These are phyloP conservation scores for Kockovaella imperatae DNA, from an alignment of 768 basidiomycete genomes.

Conservation along the genomic window DNA sequence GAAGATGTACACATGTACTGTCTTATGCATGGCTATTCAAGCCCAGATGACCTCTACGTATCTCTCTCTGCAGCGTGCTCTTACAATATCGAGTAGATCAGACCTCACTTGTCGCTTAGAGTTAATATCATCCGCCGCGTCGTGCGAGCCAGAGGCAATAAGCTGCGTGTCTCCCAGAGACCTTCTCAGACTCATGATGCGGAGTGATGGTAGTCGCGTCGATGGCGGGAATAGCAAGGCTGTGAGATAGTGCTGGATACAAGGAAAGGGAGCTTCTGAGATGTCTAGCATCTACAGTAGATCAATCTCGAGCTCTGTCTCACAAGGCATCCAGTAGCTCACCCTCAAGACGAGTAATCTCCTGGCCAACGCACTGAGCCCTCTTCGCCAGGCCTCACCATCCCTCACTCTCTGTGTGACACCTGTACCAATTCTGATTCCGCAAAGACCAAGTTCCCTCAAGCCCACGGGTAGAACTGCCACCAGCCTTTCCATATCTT, in stretches of 20 bases:
- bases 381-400: constrained; percentile 11
- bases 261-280: constrained; percentile 2
- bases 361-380: constrained; percentile 12
- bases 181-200: neutral
- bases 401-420: neutral
- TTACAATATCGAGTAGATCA: no score
- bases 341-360: constrained; percentile 23
- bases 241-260: neutral
- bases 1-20: no score
- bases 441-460: constrained; percentile 18
- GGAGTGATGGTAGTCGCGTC: constrained; percentile 3
- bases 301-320: neutral
- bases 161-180: neutral
- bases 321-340: neutral
- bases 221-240: constrained; percentile 2
- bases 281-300: constrained; percentile 12
- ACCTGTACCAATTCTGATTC: constrained; percentile 1
- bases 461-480: constrained; percentile 10
- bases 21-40: no score
- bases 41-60: no score
- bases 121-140: no score
- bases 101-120: no score
- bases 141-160: no score
- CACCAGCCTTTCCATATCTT: constrained; percentile 18
- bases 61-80: no score